Base-by-base conservation (phyloP, 805 yeast genomes). In the Ogataea glucozyma region DNA sequence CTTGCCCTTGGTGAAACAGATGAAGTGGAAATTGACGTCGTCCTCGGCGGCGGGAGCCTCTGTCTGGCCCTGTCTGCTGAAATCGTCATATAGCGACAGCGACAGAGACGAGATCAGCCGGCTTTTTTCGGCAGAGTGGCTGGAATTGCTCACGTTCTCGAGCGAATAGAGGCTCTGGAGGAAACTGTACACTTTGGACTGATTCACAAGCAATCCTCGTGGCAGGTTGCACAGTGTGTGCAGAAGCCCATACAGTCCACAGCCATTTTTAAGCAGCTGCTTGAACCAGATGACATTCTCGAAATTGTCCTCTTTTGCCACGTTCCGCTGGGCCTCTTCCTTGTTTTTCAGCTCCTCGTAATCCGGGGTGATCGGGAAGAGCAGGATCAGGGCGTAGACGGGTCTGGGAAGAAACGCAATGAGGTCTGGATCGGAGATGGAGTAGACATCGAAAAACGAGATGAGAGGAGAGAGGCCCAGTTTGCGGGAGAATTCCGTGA, bases 181-280 rank as follows among this genome's bases (percentile, higher is more conserved):
- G 32, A 66, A 64, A 4, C 53, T 47, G 20, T 53, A 38, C 6
- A 61, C 20, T 18, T 53, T 49, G 3, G 68, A 61, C 39, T 71
- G 67, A 7, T 65, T 54, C 13, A 76, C 64, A 7, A 76, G 62
- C 23, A 76, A 61, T 18, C 73, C 77, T 4, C 55, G 44, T 1
- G 81, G 76, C 35, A 78, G 52, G 51, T 78, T 78, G 23, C 70
- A 51, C 26, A 77, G 55, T 1, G 68, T 49, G 55, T 91, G 97
- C 17, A 91, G 66, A 34, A 93, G 62, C 0, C 96, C 98, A 64
- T 85, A 88, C 23, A 95, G 74, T 4, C 99, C 99, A 67, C 99
- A 91, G 0, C 95, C 95, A 60, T 91, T 91, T 48, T 77, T 78
- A 13, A 93, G 78, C 1, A 89, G 81, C 57, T 91, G 99, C 52